Conservation (phyloP, 2,329 filamentous ascomycete species). For the Cladosporium sp. region DNA sequence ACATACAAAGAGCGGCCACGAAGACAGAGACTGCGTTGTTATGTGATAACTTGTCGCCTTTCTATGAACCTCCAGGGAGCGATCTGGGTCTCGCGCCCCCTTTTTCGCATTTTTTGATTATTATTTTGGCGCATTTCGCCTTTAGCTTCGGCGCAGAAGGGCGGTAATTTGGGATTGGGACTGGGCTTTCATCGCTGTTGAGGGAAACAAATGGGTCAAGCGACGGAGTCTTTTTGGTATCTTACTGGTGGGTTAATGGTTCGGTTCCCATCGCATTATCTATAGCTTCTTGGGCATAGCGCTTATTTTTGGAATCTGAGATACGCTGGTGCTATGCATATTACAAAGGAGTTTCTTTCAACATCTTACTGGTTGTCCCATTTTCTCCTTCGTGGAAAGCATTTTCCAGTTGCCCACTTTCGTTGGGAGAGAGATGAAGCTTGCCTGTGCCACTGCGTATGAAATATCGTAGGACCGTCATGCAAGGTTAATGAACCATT, state of each 20-base stretch:
- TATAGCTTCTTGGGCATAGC: not conserved
- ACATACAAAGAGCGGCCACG: slow-evolving; percentile 30
- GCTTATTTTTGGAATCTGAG: not conserved
- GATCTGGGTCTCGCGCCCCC: not conserved
- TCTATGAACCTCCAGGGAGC: not conserved
- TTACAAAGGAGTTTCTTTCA: no score
- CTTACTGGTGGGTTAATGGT: not conserved
- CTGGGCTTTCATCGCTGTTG: not conserved
- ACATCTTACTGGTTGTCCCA: no score
- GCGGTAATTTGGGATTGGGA: not conserved
- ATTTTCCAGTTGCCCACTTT: not conserved
- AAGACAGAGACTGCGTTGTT: slow-evolving; percentile 48
- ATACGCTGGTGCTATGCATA: not conserved
- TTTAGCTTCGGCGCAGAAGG: not conserved
- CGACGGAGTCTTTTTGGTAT: not conserved
- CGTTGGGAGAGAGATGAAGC: not conserved
- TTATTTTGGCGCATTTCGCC: not conserved
- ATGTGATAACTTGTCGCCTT: slow-evolving; percentile 40
- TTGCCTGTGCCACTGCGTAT: not conserved
- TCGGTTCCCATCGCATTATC: not conserved
- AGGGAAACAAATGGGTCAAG: not conserved
- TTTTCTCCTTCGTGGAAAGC: not conserved
- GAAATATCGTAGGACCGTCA: no score
- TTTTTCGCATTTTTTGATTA: not conserved
- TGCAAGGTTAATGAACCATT: no score